Conservation (phyloP, 208 protist species). For the Tetramitus jugosus region DNA sequence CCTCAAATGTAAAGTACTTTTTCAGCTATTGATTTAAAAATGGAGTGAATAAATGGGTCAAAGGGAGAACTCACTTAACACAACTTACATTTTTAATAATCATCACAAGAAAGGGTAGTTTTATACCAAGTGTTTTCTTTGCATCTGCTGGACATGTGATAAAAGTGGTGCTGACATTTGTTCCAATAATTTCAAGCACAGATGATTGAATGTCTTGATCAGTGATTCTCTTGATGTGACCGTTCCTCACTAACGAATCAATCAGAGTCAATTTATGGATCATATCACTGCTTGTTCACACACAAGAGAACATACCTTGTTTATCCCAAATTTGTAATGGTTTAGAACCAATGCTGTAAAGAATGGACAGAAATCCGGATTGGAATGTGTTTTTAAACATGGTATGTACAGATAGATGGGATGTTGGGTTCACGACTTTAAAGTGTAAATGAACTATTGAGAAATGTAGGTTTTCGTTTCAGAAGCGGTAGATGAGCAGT, state of each 20-base stretch:
- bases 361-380: slow-evolving; percentile 94
- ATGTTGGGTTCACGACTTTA: too few species aligned
- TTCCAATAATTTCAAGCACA: slow-evolving; percentile 96
- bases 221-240: slow-evolving; percentile 97
- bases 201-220: slow-evolving; percentile 97
- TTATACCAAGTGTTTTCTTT: slow-evolving; percentile 96
- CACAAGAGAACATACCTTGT: too few species aligned
- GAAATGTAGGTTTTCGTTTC: too few species aligned
- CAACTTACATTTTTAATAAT: slow-evolving; percentile 93
- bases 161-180: slow-evolving; percentile 91
- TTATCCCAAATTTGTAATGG: slow-evolving; percentile 97
- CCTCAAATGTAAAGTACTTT: slow-evolving; percentile 99
- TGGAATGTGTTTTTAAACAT: slow-evolving; percentile 99
- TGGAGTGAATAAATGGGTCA: too few species aligned
- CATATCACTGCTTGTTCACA: slow-evolving; percentile 2
- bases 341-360: slow-evolving; percentile 96
- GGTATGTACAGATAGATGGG: too few species aligned
- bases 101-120: slow-evolving; percentile 98
- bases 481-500: too few species aligned
- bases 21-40: slow-evolving; percentile 71
- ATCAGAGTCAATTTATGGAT: too few species aligned
- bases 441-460: too few species aligned
- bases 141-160: slow-evolving; percentile 92
- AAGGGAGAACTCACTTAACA: background rate
- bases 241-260: slow-evolving; percentile 91